These are phyloP conservation scores for Halophytophthora polymorphica DNA, from an alignment of 352 stramenopile genomes.

Conservation along the genomic window DNA sequence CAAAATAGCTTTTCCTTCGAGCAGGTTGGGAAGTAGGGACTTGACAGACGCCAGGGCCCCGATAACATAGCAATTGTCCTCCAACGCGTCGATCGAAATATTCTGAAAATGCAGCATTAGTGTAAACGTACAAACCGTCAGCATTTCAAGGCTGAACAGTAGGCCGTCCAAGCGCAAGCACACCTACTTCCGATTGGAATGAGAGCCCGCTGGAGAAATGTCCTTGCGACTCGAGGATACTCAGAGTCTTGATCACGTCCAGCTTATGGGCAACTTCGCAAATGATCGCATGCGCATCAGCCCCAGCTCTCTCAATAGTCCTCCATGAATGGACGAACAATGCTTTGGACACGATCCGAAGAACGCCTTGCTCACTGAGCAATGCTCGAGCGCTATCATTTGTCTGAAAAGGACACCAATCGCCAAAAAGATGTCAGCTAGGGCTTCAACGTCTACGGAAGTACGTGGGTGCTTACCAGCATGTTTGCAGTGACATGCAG, in stretches of 20 bases:
- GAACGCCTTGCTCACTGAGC: slow-evolving; percentile 25
- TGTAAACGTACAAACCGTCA: not conserved
- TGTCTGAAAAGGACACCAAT: slow-evolving; percentile 4
- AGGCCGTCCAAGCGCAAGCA: too few species aligned
- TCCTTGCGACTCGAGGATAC: slow-evolving; percentile 18
- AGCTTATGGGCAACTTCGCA: slow-evolving; percentile 20
- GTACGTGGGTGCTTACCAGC: slow-evolving; percentile 10
- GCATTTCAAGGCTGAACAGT: not conserved
- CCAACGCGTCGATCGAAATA: slow-evolving; percentile 30
- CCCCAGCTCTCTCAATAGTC: slow-evolving; percentile 4
- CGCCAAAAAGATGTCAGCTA: not conserved
- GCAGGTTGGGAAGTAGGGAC: slow-evolving; percentile 5
- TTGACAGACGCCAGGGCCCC: slow-evolving; percentile 25
- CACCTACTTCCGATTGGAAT: slow-evolving; percentile 14
- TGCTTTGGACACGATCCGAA: slow-evolving; percentile 22
- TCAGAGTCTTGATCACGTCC: slow-evolving; percentile 23
- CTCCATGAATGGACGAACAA: slow-evolving; percentile 16
- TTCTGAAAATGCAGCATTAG: slow-evolving; percentile 13
- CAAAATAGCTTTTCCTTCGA: slow-evolving; percentile 11
- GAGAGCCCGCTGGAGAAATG: slow-evolving; percentile 7
- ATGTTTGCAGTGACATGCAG: slow-evolving; percentile 14
- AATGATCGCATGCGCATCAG: slow-evolving; percentile 17
- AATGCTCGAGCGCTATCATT: slow-evolving; percentile 12
- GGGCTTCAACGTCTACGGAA: not conserved
- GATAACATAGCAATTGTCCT: slow-evolving; percentile 34